Percentiles rank a stretch among this genome's conserved stretches.
Conservation (phyloP, 1,139 yeast species). For the Starmera stellimalicola region DNA sequence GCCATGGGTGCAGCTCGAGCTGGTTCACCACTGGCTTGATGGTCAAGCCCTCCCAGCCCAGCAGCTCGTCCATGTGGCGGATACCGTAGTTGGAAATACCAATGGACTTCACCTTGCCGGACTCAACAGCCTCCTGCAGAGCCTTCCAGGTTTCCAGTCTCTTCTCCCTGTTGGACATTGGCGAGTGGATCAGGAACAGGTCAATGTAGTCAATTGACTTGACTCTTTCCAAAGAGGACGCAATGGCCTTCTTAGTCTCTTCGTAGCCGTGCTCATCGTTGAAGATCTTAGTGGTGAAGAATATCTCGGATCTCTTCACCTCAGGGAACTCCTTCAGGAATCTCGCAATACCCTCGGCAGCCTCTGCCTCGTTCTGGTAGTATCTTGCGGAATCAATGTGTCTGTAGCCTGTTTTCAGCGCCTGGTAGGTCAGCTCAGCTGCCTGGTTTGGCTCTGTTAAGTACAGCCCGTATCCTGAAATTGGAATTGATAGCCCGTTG, state of each 20-base stretch:
- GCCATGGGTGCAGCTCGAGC: conserved; percentile 45
- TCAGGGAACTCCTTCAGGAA: conserved; percentile 36
- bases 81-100: conserved; percentile 38
- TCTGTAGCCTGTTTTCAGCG: conserved; percentile 45
- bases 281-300: conserved; percentile 29
- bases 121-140: conserved; percentile 30
- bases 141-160: conserved; percentile 36
- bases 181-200: conserved; percentile 32
- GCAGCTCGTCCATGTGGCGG: conserved; percentile 29
- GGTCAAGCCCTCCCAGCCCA: conserved; percentile 26
- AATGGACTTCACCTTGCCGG: conserved; percentile 26
- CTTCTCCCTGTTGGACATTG: conserved; percentile 25
- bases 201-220: conserved; percentile 35
- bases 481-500: conserved; percentile 14
- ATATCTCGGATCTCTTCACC: conserved; percentile 31
- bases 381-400: conserved; percentile 33
- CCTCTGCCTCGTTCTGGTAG: conserved; percentile 36
- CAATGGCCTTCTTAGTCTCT: conserved; percentile 42
- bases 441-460: conserved; percentile 7
- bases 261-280: conserved; percentile 37
- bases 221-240: conserved; percentile 38
- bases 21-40: conserved; percentile 41
- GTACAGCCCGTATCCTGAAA: conserved; percentile 11
- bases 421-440: conserved; percentile 23
- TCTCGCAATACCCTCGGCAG: conserved; percentile 31